Percentiles rank a stretch among this genome's conserved stretches.
Evolutionary conservation across 768 basidiomycete genomes (phyloP).

Genomic region (Kwoniella heveanensis): DNA sequence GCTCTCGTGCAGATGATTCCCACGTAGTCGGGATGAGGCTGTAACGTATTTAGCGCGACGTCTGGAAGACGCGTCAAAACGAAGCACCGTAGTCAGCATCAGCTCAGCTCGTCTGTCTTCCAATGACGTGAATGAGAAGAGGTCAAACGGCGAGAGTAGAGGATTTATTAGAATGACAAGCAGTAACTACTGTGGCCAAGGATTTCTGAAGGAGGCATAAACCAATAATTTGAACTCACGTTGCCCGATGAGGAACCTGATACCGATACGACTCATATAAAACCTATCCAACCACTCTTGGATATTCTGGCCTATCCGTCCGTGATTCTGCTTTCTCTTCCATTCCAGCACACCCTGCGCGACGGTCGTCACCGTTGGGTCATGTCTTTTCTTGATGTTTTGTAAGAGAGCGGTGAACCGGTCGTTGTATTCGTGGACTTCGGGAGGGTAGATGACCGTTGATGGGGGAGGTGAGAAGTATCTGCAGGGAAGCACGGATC

Average conservation of each 20-base stretch:
- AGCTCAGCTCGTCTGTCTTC: no score
- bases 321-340: constrained; percentile 73
- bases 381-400: constrained; percentile 88
- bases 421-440: constrained; percentile 88
- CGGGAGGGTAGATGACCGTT: constrained; percentile 78
- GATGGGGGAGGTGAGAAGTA: constrained; percentile 79
- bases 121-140: no score
- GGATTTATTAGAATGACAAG: no score
- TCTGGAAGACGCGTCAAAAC: no score
- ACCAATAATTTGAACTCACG: no score
- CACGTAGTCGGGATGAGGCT: constrained; percentile 85
- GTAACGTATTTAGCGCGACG: constrained; percentile 88
- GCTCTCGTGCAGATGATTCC: constrained; percentile 96
- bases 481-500: constrained; percentile 56
- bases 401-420: constrained; percentile 85
- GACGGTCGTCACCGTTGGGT: constrained; percentile 95
- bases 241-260: constrained; percentile 95
- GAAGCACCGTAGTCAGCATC: no score
- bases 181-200: no score
- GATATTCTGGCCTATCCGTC: constrained; percentile 64
- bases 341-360: constrained; percentile 91
- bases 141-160: no score
- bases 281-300: constrained; percentile 96
- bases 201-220: no score
- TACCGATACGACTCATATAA: constrained; percentile 78